phyloP scores from a whole-genome alignment of 176 grass and related monocot species.

The Triticum monococcum region DNA sequence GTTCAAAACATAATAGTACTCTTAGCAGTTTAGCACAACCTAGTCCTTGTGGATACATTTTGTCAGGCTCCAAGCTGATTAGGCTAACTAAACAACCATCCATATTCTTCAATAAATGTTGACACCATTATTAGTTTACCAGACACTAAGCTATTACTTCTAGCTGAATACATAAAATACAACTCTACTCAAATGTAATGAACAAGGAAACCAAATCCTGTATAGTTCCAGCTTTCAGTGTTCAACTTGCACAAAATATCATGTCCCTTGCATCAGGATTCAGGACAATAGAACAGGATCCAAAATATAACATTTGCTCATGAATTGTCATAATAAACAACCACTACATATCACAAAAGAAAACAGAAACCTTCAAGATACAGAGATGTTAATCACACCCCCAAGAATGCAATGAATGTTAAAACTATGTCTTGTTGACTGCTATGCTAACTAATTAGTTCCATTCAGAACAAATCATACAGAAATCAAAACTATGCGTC shows the following conservation, averaged over 20 bases:
- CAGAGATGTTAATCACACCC: background rate
- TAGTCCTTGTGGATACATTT: slow-evolving; percentile 9
- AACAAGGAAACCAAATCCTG: background rate
- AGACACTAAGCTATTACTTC: slow-evolving; percentile 3
- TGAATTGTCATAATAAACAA: background rate
- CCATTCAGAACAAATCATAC: background rate
- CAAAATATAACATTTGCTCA: background rate
- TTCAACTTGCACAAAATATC: background rate
- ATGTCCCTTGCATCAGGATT: background rate
- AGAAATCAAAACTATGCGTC: background rate
- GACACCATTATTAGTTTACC: background rate
- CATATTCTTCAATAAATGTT: background rate
- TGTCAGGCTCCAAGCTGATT: background rate
- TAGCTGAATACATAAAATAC: background rate
- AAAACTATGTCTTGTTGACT: background rate
- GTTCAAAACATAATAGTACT: background rate
- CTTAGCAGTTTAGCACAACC: background rate
- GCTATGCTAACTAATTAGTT: background rate
- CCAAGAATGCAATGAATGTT: slow-evolving; percentile 1
- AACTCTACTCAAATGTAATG: background rate
- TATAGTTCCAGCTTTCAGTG: background rate
- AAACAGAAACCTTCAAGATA: background rate
- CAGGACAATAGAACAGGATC: background rate
- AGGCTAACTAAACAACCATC: background rate
- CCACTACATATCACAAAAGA: background rate